These are phyloP conservation scores for Fusarium virguliforme DNA, from an alignment of 2,329 filamentous ascomycete species.

Conservation along the genomic window DNA sequence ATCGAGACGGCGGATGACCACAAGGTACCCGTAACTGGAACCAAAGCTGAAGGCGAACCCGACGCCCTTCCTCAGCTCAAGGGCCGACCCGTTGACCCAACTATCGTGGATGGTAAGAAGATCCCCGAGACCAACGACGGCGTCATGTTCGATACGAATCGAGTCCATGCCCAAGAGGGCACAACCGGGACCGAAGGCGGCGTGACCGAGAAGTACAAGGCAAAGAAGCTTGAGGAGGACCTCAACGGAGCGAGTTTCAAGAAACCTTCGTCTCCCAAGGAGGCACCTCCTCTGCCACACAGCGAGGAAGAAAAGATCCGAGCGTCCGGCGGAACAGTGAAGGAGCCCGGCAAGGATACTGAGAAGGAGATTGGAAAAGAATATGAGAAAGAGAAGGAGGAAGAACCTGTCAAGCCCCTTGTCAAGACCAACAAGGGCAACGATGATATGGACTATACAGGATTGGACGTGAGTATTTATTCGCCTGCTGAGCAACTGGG, in stretches of 20 bases:
- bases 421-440: constrained; percentile 62
- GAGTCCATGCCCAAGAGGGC: constrained; percentile 83
- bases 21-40: constrained; percentile 37
- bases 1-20: constrained; percentile 70
- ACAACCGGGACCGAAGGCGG: constrained; percentile 92
- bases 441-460: constrained; percentile 55
- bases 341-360: constrained; percentile 1
- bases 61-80: constrained; percentile 63
- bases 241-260: constrained; percentile 78
- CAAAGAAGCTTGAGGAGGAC: constrained; percentile 77
- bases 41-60: constrained; percentile 52
- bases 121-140: constrained; percentile 80
- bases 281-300: constrained; percentile 85
- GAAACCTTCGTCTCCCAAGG: constrained; percentile 87
- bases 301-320: constrained; percentile 82
- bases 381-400: constrained; percentile 19
- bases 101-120: constrained; percentile 71
- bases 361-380: constrained; percentile 20
- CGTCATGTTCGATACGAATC: constrained; percentile 92
- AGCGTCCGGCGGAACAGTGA: constrained; percentile 54
- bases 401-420: constrained; percentile 51
- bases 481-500: neutral
- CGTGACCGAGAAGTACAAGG: constrained; percentile 89
- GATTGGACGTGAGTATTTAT: constrained; percentile 55
- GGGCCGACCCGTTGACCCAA: constrained; percentile 67